Percentiles rank a stretch among this genome's conserved stretches.
phyloP scores from a whole-genome alignment of 352 stramenopile species.

The Phytophthora quininea region DNA sequence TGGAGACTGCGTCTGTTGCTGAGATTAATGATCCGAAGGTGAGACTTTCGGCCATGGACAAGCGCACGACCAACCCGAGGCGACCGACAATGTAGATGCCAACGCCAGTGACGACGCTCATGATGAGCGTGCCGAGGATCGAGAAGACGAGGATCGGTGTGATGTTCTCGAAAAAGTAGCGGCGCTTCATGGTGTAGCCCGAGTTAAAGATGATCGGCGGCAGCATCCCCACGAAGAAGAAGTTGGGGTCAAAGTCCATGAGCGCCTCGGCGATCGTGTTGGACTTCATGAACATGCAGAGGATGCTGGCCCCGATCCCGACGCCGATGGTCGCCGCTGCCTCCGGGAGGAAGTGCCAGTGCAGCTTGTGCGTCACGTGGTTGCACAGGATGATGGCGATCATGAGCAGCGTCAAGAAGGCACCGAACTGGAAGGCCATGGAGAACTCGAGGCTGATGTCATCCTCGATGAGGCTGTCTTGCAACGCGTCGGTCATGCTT shows the following conservation, averaged over 20 bases:
- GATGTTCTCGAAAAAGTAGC: conserved; percentile 94
- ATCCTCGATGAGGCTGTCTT: conserved; percentile 29
- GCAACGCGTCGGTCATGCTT: conserved; percentile 23
- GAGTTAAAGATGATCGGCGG: conserved; percentile 96
- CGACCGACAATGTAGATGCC: conserved; percentile 76
- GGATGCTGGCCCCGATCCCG: conserved; percentile 57
- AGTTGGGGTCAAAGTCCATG: conserved; percentile 90
- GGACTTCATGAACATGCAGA: conserved; percentile 66
- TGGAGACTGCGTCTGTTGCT: conserved; percentile 94
- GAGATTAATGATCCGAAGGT: conserved; percentile 94
- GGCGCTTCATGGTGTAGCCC: conserved; percentile 91
- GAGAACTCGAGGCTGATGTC: conserved; percentile 80
- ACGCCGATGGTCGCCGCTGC: conserved; percentile 72
- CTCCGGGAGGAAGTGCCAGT: conserved; percentile 79
- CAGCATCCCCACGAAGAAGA: conserved; percentile 94
- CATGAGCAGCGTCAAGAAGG: conserved; percentile 80
- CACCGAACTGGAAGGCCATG: conserved; percentile 78
- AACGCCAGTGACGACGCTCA: conserved; percentile 84
- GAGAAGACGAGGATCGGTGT: conserved; percentile 90
- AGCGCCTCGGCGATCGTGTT: conserved; percentile 73
- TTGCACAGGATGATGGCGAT: conserved; percentile 82
- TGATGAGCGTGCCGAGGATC: conserved; percentile 90
- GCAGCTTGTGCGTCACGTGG: conserved; percentile 73
- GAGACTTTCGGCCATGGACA: conserved; percentile 89
- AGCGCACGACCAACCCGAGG: conserved; percentile 64